Evolutionary conservation across 306 rosid species (phyloP), one percentile per base, ranked within the genome.

Genomic region (Pyrus betulifolia): DNA sequence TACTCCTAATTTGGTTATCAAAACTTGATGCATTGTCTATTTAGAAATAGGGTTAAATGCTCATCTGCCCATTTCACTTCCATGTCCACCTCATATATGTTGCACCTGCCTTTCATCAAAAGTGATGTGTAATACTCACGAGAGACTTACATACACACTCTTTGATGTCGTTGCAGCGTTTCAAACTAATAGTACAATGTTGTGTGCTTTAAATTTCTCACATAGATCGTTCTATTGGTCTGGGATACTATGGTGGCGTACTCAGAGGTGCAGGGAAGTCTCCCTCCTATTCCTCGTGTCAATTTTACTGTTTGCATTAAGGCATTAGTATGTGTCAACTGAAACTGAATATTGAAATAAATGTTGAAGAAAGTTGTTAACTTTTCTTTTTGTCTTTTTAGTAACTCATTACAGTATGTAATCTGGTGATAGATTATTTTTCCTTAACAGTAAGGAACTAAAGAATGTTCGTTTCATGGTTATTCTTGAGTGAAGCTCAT

Each of bases 41-140:
- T 75, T 85, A 81, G 85, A 69, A 78, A 35, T 49, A 62, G 69
- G 65, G 79, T 33, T 22, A 13, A 70, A 81, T 58, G 35, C 3
- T 4, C 52, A 46, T 4, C 9, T 18, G 12, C 46, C 70, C 63
- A 54, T 38, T 62, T 76, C 75, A 58, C 3, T 44, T 45, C 42
- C 74, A 76, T 23, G 75, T 61, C 80, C 83, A 71, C 54, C 70
- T 83, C 81, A 81, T 69, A 55, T 22, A 5, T 60, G 13, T 65
- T 45, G 66, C 83, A 71, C 79, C 72, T 76, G 82, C 63, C 82
- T 75, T 22, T 57, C 69, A 27, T 8, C 72, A 77, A 63, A 71
- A 70, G 40, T 52, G 33, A 72, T 14, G 66, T 12, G 6, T 57
- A 51, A 22, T 7, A 22, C 60, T 60, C 18, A 28, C 52, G 4